phyloP scores from a whole-genome alignment of 768 basidiomycete species.

The Cyathus striatus region DNA sequence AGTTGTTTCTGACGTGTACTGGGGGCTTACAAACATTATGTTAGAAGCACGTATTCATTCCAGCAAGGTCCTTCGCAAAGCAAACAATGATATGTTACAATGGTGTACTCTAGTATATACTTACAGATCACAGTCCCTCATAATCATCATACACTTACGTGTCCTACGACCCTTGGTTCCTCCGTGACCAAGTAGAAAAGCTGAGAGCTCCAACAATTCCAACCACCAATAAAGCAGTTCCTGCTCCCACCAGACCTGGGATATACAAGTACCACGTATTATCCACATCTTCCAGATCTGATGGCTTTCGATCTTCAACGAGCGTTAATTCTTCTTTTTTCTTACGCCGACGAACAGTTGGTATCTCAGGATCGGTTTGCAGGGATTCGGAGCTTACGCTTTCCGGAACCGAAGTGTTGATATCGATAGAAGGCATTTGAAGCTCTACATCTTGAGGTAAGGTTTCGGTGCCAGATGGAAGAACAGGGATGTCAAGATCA shows the following conservation, averaged over 20 bases:
- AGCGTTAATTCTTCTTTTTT: slow-evolving; percentile 53
- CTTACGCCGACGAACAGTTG: slow-evolving; percentile 40
- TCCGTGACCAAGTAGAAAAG: slow-evolving; percentile 64
- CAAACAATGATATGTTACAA: neutral
- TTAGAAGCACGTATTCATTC: too few relatives aligned
- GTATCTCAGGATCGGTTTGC: slow-evolving; percentile 28
- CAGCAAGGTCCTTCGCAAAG: too few relatives aligned
- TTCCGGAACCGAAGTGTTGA: slow-evolving; percentile 30
- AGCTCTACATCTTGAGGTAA: slow-evolving; percentile 34
- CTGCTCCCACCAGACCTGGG: slow-evolving; percentile 76
- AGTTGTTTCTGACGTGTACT: too few relatives aligned
- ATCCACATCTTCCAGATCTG: slow-evolving; percentile 56
- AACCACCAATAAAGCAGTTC: slow-evolving; percentile 76
- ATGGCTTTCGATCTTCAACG: slow-evolving; percentile 29
- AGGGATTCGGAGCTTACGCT: slow-evolving; percentile 28
- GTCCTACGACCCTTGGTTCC: slow-evolving; percentile 54
- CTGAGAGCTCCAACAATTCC: slow-evolving; percentile 76
- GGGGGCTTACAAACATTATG: too few relatives aligned
- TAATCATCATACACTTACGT: neutral
- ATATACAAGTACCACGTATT: slow-evolving; percentile 77
- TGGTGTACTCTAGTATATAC: neutral
- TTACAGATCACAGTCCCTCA: neutral
- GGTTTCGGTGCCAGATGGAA: slow-evolving; percentile 43
- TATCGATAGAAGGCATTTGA: slow-evolving; percentile 67
- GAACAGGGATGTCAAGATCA: slow-evolving; percentile 61